These are phyloP conservation scores for Vitis hybrid DNA, from an alignment of 177 flowering plant species.

Conservation along the genomic window DNA sequence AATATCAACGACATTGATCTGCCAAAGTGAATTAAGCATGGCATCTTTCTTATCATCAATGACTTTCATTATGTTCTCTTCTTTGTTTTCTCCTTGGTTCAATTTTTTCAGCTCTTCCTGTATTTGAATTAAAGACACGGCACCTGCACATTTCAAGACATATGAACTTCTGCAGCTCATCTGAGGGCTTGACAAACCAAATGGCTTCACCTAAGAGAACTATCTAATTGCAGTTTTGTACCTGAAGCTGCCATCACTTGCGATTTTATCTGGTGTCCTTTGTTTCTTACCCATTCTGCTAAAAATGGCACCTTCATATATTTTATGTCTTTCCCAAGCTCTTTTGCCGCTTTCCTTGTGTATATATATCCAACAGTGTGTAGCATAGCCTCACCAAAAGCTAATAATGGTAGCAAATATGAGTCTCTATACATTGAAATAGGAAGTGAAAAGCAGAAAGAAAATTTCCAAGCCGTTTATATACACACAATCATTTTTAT, in stretches of 20 bases:
- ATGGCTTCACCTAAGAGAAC: neutral
- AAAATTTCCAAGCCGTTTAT: neutral
- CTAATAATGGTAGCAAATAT: constrained; percentile 30
- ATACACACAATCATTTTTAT: no score
- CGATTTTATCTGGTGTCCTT: constrained; percentile 83
- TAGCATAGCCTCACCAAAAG: constrained; percentile 94
- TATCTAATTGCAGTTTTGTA: constrained; percentile 15
- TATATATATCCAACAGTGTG: constrained; percentile 95
- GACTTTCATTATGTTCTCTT: constrained; percentile 58
- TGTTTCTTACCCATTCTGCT: constrained; percentile 95
- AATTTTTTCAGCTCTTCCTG: constrained; percentile 64
- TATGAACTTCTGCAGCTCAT: neutral
- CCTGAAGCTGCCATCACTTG: constrained; percentile 95
- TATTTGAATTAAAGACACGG: constrained; percentile 69
- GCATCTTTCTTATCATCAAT: constrained; percentile 74
- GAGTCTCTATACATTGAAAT: constrained; percentile 3
- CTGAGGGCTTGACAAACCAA: neutral
- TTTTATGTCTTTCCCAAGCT: constrained; percentile 72
- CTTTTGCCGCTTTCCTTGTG: constrained; percentile 81
- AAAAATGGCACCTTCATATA: constrained; percentile 84
- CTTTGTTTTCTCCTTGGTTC: constrained; percentile 56
- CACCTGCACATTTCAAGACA: constrained; percentile 48
- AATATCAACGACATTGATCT: constrained; percentile 87
- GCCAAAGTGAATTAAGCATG: constrained; percentile 86
- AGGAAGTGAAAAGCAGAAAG: neutral